These are phyloP conservation scores for Rhododendron vialii DNA, from an alignment of 148 eudicot species.

Conservation along the genomic window DNA sequence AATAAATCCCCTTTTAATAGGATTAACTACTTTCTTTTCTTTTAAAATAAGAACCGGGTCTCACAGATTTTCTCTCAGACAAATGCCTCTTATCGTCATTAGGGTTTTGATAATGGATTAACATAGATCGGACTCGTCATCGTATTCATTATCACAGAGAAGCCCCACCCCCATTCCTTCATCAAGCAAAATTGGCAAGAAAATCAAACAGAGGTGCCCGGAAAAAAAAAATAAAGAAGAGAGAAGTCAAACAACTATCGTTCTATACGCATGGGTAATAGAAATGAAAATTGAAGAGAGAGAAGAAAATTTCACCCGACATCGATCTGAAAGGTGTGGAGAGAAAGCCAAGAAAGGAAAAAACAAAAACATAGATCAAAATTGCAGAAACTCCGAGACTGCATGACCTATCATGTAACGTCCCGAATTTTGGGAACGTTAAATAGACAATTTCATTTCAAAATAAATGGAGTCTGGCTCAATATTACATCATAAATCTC, in stretches of 20 bases:
- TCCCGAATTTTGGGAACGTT: too few species aligned
- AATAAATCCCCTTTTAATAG: too few species aligned
- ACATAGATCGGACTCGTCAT: slow-evolving; percentile 1
- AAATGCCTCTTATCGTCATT: not conserved
- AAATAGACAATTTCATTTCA: too few species aligned
- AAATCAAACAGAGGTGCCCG: not conserved
- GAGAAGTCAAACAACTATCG: not conserved
- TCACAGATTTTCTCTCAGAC: too few species aligned
- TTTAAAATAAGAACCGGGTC: too few species aligned
- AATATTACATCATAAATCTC: too few species aligned
- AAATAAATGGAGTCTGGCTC: too few species aligned
- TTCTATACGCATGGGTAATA: not conserved
- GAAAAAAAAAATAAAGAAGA: not conserved
- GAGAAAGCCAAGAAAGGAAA: too few species aligned
- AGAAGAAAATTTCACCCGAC: not conserved
- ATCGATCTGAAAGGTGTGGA: not conserved
- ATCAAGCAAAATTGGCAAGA: not conserved
- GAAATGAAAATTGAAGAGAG: not conserved
- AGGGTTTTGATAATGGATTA: not conserved
- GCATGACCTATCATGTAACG: too few species aligned
- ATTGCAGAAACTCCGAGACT: too few species aligned
- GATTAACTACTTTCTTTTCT: too few species aligned
- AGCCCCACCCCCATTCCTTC: not conserved
- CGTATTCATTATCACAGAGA: not conserved
- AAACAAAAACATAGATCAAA: too few species aligned